Percentiles rank a stretch among this genome's conserved stretches.
Conservation (phyloP, 257 asterid genomes). For the Nicotiana tabacum region DNA sequence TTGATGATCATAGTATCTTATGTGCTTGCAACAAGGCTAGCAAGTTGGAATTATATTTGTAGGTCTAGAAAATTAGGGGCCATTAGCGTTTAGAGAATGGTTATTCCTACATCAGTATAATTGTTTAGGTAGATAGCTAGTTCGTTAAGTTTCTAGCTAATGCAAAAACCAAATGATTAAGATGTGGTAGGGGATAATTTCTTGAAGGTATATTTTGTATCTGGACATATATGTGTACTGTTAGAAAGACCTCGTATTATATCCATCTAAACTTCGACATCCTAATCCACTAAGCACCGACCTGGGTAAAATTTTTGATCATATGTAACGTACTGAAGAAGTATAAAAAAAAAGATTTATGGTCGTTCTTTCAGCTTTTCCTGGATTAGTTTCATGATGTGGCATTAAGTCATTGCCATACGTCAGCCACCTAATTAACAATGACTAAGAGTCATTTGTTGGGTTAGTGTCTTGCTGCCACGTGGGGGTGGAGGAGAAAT, state of each 20-base stretch:
- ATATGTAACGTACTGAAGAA: background rate
- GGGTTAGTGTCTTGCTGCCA: no score
- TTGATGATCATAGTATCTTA: background rate
- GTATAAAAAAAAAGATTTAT: background rate
- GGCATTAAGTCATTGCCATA: background rate
- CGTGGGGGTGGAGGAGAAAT: no score
- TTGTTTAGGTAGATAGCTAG: no score
- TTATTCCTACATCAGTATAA: no score
- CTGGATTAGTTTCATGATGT: background rate
- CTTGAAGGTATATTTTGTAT: background rate
- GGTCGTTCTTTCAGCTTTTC: background rate
- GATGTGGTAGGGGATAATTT: background rate
- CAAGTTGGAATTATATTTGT: no score
- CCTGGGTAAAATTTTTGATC: background rate
- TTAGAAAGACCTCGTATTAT: background rate
- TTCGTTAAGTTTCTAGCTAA: background rate
- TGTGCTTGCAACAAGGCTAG: no score
- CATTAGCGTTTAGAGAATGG: no score
- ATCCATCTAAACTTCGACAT: background rate
- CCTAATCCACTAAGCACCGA: background rate
- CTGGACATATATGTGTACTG: background rate
- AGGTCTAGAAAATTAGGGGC: no score
- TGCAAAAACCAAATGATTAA: background rate
- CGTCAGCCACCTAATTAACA: background rate
- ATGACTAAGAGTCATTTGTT: no score